Evolutionary conservation across 1,284 basidiomycete species (phyloP), one percentile per base, ranked within the genome.

Genomic region (Sporisorium sorghi): DNA sequence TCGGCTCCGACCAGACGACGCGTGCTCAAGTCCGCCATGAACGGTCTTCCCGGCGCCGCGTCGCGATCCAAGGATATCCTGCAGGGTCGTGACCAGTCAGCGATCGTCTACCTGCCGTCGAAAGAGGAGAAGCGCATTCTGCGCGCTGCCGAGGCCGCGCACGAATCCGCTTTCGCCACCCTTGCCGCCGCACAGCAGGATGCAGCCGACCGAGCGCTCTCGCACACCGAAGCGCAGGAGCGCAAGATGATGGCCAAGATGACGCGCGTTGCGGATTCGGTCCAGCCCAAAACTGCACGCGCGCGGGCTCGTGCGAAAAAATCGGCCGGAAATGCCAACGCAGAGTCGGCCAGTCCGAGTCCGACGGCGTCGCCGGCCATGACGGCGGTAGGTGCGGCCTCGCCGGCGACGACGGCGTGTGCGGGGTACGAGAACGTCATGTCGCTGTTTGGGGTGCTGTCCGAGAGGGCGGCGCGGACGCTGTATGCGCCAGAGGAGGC

Each of bases 161-260:
- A 28, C 7, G 51, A 61, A 46, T 44, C 49, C 14, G 56, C 46
- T 6, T n/a, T 33, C 2, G 26, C n/a, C 5, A 39, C 50, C 37
- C 39, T n/a, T 15, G 24, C 39, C 14, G 53, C 39, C 5, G 59
- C 58, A 24, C 59, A 58, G 37, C 51, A 64, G 17, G 50, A 53
- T 7, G 52, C 55, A 12, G 60, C 62, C 12, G 61, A 62, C 11
- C 12, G 55, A 28, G 64, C 58, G 10, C 51, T 53, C 0, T 47
- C 47, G 19, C 56, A 59, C 23, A 63, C 58, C n/a, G 53, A 65
- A 35, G 54, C 53, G 10, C 52, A 67, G 23, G 66, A 58, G 19
- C 54, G 62, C 37, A 59, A 40, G 30, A 60, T 66, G 56, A 70
- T 66, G 71, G 65, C 66, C 42, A 74, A 74, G 51, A 74, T 74